Evolutionary conservation across 2,329 filamentous ascomycete species (phyloP).

Genomic region (Ascochyta viciae-villosae): DNA sequence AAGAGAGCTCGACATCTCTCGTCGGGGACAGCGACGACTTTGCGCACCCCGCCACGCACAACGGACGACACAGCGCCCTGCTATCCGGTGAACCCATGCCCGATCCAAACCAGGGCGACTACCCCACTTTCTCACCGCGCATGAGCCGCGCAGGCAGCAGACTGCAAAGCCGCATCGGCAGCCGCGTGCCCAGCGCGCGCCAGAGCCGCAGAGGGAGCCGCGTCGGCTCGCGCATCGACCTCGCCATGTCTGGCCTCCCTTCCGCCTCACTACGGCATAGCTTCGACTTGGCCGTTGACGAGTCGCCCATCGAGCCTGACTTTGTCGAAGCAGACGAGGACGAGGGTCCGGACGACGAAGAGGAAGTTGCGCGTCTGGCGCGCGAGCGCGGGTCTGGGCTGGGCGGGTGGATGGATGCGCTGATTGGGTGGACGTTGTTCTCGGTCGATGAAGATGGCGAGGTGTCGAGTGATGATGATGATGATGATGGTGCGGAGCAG

Average conservation of each 20-base stretch:
- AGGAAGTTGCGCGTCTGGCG: constrained; percentile 60
- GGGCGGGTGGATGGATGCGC: constrained; percentile 63
- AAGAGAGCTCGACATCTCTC: constrained; percentile 63
- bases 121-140: constrained; percentile 36
- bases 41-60: constrained; percentile 33
- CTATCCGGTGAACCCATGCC: constrained; percentile 44
- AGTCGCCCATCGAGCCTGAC: constrained; percentile 52
- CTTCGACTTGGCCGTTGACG: constrained; percentile 40
- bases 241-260: constrained; percentile 43
- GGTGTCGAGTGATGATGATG: constrained; percentile 38
- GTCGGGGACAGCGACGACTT: constrained; percentile 49
- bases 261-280: constrained; percentile 33
- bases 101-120: constrained; percentile 34
- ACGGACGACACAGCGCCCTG: constrained; percentile 32
- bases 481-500: constrained; percentile 31
- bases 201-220: constrained; percentile 45
- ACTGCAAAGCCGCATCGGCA: constrained; percentile 46
- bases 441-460: constrained; percentile 60
- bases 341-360: constrained; percentile 57
- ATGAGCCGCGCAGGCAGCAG: constrained; percentile 45
- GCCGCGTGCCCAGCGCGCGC: constrained; percentile 49
- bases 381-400: constrained; percentile 61
- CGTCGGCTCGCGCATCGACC: constrained; percentile 47
- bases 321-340: constrained; percentile 56
- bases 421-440: constrained; percentile 66